Conservation (phyloP, 2,329 filamentous ascomycete species). For the Sclerotinia minor region DNA sequence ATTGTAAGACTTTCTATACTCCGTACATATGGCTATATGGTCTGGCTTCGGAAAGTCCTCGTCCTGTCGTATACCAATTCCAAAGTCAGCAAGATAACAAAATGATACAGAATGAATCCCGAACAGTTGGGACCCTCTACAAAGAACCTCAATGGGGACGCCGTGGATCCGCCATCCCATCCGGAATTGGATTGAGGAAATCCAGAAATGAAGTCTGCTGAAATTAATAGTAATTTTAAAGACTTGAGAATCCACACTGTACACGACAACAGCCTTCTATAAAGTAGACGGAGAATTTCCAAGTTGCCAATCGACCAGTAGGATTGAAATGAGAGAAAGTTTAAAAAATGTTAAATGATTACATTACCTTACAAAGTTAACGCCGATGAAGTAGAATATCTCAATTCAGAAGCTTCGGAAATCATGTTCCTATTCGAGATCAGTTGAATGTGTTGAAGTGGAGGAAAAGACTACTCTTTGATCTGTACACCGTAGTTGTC, state of each 20-base stretch:
- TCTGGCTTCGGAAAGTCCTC: neutral
- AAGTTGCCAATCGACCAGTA: neutral
- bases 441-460: neutral
- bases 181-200: neutral
- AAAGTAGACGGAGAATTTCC: neutral
- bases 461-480: neutral
- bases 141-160: too few relatives aligned
- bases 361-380: too few relatives aligned
- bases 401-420: neutral
- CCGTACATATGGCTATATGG: neutral
- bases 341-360: too few relatives aligned
- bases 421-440: neutral
- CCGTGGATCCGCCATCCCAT: neutral
- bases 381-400: neutral
- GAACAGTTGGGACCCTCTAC: neutral
- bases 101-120: neutral
- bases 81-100: neutral
- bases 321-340: constrained; percentile 3
- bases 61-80: neutral
- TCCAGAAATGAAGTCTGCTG: neutral
- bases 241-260: neutral
- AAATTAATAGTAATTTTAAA: constrained; percentile 18
- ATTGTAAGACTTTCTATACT: neutral
- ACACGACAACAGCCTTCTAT: neutral
- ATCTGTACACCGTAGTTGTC: constrained; percentile 6